Evolutionary conservation across 371 early-diverging fungal genomes (phyloP), one percentile per base, ranked within the genome.

Genomic region (Syncephalastrum racemosum): DNA sequence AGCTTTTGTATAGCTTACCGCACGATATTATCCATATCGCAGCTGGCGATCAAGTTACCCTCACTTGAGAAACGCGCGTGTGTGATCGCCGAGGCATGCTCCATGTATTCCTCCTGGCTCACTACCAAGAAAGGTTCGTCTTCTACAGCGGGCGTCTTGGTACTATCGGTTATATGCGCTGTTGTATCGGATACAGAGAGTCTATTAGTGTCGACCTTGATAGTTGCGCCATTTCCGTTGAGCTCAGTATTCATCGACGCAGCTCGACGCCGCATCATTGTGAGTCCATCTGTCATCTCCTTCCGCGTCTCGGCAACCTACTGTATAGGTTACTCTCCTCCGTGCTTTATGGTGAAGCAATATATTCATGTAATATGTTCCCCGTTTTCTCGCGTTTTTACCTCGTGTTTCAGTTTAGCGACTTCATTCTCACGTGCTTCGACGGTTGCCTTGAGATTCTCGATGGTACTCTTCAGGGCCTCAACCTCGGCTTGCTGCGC

Each of bases 1-100:
- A 23, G 36, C 23, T 16, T 31, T 16, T 54, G 19, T 27, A 12
- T 60, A 27, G 20, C 56, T 58, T 77, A 76, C 76, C 80, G 67
- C 20, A 83, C 80, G 64, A 83, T 81, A 54, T 82, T 83, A 58
- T 86, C 87, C 63, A 81, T 78, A 64, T 86, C 87, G 56, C 85
- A 84, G 56, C 87, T 86, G 23, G 84, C 83, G 50, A 86, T 83
- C 52, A 81, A 51, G 39, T 75, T 79, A 0, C 85, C 87, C 52
- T 81, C 76, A 31, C 66, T 73, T 1, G 87, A 86, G 39, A 85
- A 84, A 44, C 73, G 77, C 18, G 85, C 84, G 45, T 80, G 80
- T 0, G 82, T 79, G 27, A 86, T 83, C 1, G 84, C 85, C 1
- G 85, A 83, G 1, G 81, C 77, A 60, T 86, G 85, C 47, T 85